A percentile compares a stretch with the other conserved stretches of the same genome.
Evolutionary conservation across 495 filamentous ascomycete genomes (phyloP).

Genomic region (Xylaria intraflava): DNA sequence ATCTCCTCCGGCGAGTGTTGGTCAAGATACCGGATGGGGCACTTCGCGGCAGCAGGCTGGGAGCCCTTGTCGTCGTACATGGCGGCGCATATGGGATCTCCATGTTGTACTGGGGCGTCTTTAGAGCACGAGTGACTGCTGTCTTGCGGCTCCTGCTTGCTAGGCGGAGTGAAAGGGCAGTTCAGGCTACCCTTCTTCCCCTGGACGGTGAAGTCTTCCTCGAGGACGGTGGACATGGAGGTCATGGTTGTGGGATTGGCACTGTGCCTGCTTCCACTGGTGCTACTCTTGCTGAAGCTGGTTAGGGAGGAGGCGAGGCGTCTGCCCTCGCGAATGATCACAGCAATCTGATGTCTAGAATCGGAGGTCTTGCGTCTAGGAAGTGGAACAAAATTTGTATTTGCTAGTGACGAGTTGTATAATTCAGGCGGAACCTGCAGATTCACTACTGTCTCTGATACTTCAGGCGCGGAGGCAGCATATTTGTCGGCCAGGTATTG

Average conservation of each 20-base stretch:
- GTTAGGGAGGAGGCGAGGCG: conserved; percentile 39
- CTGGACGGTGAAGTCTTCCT: conserved; percentile 59
- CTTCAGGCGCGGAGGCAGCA: conserved; percentile 46
- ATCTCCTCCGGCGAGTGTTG: conserved; percentile 88
- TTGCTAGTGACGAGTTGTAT: conserved; percentile 35
- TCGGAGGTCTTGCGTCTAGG: conserved; percentile 35
- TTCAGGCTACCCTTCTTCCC: conserved; percentile 55
- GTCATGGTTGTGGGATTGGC: conserved; percentile 39
- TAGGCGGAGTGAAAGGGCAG: conserved; percentile 50
- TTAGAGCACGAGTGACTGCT: conserved; percentile 4
- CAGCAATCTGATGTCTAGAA: conserved; percentile 48
- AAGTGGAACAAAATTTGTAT: conserved; percentile 43
- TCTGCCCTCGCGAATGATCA: conserved; percentile 50
- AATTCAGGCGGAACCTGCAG: conserved; percentile 49
- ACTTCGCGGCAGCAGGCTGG: conserved; percentile 53
- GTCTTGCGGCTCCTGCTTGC: conserved; percentile 19
- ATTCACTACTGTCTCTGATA: conserved; percentile 47
- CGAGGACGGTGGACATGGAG: conserved; percentile 48
- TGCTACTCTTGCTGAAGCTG: conserved; percentile 32
- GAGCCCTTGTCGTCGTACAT: conserved; percentile 49
- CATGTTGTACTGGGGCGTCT: conserved; percentile 26
- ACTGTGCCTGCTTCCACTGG: conserved; percentile 33
- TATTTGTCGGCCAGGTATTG: conserved; percentile 53
- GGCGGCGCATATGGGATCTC: conserved; percentile 57
- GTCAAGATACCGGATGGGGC: conserved; percentile 83